phyloP scores from a whole-genome alignment of 306 rosid genomes.

The Purshia tridentata region DNA sequence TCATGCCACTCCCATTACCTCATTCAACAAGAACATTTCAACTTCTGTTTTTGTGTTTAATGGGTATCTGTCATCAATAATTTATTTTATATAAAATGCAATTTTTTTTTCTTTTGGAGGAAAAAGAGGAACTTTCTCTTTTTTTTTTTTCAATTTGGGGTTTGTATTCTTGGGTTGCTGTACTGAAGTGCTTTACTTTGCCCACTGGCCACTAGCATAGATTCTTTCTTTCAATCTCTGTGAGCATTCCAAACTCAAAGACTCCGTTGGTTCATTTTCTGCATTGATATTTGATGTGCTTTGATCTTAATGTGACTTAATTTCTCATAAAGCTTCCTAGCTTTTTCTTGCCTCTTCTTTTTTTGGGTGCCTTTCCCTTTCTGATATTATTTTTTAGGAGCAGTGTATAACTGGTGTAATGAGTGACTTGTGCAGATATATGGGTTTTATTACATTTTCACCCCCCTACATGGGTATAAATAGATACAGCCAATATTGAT shows the following conservation, averaged over 20 bases:
- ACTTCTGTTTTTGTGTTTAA: constrained; percentile 29
- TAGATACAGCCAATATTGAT: constrained; percentile 44
- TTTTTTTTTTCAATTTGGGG: constrained; percentile 1
- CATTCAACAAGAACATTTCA: constrained; percentile 29
- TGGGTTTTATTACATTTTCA: constrained; percentile 42
- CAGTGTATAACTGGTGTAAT: constrained; percentile 23
- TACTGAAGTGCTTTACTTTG: constrained; percentile 57
- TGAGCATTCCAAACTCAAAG: constrained; percentile 43
- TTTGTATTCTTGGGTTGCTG: constrained; percentile 49
- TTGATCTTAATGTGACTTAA: constrained; percentile 44
- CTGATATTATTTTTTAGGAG: constrained; percentile 44
- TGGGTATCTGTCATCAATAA: constrained; percentile 29
- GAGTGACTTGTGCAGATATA: constrained; percentile 53
- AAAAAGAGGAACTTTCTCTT: background rate
- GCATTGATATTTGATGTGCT: constrained; percentile 39
- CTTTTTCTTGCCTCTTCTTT: constrained; percentile 40
- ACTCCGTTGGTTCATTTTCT: constrained; percentile 47
- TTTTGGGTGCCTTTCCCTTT: constrained; percentile 62
- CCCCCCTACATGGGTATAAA: constrained; percentile 54
- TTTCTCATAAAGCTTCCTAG: constrained; percentile 47
- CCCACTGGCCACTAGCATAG: constrained; percentile 53
- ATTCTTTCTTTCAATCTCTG: constrained; percentile 49
- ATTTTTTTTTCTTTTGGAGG: constrained; percentile 20
- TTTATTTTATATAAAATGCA: constrained; percentile 4
- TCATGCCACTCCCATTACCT: constrained; percentile 30